Evolutionary conservation across 768 basidiomycete species (phyloP), one percentile per base, ranked within the genome.

Genomic region (Leccinum longicurvipes): DNA sequence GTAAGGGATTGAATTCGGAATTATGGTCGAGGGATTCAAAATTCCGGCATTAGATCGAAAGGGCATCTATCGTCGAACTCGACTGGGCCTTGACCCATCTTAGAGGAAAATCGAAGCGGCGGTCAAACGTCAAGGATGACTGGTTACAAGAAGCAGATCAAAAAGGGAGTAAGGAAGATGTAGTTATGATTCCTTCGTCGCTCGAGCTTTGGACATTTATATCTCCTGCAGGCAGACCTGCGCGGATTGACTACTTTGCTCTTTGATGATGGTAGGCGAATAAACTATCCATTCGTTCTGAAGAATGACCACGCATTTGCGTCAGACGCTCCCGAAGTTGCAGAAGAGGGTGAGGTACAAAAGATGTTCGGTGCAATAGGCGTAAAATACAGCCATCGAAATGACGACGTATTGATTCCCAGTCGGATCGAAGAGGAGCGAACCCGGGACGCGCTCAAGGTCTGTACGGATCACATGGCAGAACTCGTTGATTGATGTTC

Each of bases 1-100:
- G 91, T 91, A 73, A 55, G 82, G 7, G 31, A 25, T 31, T 12
- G 27, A 15, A 41, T 25, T 19, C 6, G 5, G 15, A 1, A 7
- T 10, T 4, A 23, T 34, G 24, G 10, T 2, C 3, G 24, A 39
- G 29, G 5, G 15, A 31, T 17, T 56, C 19, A 19, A n/a, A 42
- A 21, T 6, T 15, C 15, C 42, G 25, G 17, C n/a, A 15, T 32
- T 25, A 93, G 90, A 93, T 94, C 42, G 90, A 93, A 68, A 81
- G 77, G 50, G 91, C 91, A 6, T 82, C 82, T 47, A 63, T 92
- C 4, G 77, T 80, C 7, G 84, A 93, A 59, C 73, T 92, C 23
- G 88, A 92, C 62, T 94, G 91, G 89, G 89, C 88, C 0, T 72
- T 92, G 39, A 80, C 82, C 5, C 83, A 90, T 61, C 78, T 88